phyloP scores from a whole-genome alignment of 2,329 filamentous ascomycete species.

The Botryotinia convoluta region DNA sequence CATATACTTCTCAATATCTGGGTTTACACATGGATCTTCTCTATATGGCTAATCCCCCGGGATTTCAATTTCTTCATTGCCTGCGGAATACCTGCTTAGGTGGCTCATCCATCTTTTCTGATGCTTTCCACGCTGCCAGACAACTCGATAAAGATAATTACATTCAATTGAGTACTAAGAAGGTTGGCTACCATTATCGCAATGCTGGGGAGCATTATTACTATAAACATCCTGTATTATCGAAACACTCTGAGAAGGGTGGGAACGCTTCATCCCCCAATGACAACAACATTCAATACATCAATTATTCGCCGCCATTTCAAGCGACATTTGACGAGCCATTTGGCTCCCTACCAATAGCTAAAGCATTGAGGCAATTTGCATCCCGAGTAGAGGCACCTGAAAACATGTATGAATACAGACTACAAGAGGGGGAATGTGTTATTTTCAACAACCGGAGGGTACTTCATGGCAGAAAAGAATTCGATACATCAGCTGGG shows the following conservation, averaged over 20 bases:
- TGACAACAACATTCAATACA: slow-evolving; percentile 24
- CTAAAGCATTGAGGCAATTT: slow-evolving; percentile 6
- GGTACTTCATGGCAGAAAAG: slow-evolving; percentile 76
- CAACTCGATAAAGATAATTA: slow-evolving; percentile 40
- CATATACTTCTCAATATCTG: slow-evolving; percentile 79
- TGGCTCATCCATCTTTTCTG: slow-evolving; percentile 83
- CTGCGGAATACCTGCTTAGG: slow-evolving; percentile 75
- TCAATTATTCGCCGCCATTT: slow-evolving; percentile 79
- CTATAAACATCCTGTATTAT: slow-evolving; percentile 54
- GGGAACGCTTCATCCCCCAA: not conserved
- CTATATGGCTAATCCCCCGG: slow-evolving; percentile 77
- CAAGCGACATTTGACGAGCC: slow-evolving; percentile 50
- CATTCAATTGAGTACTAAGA: slow-evolving; percentile 43
- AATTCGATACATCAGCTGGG: slow-evolving; percentile 67
- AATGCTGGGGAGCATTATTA: slow-evolving; percentile 64
- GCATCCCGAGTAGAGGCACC: slow-evolving; percentile 41
- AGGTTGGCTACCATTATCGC: slow-evolving; percentile 65
- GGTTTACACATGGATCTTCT: slow-evolving; percentile 92
- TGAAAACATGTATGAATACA: slow-evolving; percentile 63
- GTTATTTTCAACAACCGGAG: slow-evolving; percentile 90
- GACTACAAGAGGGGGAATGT: slow-evolving; percentile 77
- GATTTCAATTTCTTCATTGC: slow-evolving; percentile 86
- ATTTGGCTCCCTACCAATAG: not conserved
- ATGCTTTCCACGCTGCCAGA: slow-evolving; percentile 62
- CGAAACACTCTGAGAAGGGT: not conserved